These are phyloP conservation scores for Aspergillus persii DNA, from an alignment of 2,329 filamentous ascomycete genomes.

Conservation along the genomic window DNA sequence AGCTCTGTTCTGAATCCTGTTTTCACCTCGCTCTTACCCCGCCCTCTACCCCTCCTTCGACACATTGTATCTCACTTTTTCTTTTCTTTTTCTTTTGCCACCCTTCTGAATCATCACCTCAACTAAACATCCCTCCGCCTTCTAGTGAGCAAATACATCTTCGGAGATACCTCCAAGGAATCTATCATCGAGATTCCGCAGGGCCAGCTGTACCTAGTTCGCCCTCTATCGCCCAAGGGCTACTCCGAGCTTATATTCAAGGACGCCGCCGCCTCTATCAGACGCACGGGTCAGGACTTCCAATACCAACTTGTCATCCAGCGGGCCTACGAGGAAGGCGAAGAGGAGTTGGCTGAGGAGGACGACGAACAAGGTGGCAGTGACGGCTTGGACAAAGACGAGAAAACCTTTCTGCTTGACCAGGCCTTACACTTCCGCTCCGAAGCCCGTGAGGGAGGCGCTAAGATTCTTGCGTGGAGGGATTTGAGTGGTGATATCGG, in stretches of 20 bases:
- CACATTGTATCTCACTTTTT: neutral
- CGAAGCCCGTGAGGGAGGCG: slow-evolving; percentile 73
- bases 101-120: neutral
- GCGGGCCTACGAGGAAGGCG: slow-evolving; percentile 94
- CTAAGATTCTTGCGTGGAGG: slow-evolving; percentile 89
- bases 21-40: slow-evolving; percentile 10
- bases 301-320: slow-evolving; percentile 98
- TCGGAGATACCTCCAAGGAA: slow-evolving; percentile 84
- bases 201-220: slow-evolving; percentile 95
- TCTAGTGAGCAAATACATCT: slow-evolving; percentile 86
- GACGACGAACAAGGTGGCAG: slow-evolving; percentile 77
- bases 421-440: slow-evolving; percentile 83
- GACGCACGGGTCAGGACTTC: slow-evolving; percentile 88
- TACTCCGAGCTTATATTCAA: slow-evolving; percentile 99
- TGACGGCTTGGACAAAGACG: slow-evolving; percentile 87
- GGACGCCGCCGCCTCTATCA: slow-evolving; percentile 88
- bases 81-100: slow-evolving; percentile 4
- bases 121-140: neutral
- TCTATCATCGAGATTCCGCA: slow-evolving; percentile 91
- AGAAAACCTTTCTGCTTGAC: slow-evolving; percentile 96
- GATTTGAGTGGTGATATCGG: slow-evolving; percentile 90
- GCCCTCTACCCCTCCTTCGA: slow-evolving; percentile 21
- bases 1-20: neutral
- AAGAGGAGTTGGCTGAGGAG: slow-evolving; percentile 89
- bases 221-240: slow-evolving; percentile 90